Evolutionary conservation across 495 filamentous ascomycete genomes (phyloP).

Genomic region (Neurospora sp.): DNA sequence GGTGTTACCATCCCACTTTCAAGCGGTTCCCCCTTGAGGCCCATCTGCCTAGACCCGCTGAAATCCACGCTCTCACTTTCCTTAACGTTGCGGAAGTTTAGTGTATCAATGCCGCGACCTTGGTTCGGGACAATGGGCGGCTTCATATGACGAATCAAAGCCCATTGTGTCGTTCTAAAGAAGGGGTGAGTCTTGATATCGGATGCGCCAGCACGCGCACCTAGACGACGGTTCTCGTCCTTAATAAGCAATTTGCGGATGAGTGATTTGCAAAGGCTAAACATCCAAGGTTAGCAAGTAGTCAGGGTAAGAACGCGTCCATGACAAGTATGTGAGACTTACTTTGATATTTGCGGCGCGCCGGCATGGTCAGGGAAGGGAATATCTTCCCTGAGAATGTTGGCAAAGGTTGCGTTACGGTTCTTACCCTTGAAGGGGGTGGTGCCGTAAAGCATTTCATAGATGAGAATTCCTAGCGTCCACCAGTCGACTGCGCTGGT

Average conservation of each 20-base stretch:
- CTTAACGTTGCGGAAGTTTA: slow-evolving; percentile 97
- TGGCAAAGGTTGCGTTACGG: slow-evolving; percentile 93
- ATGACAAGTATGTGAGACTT: slow-evolving; percentile 26
- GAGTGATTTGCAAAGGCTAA: slow-evolving; percentile 86
- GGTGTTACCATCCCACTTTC: slow-evolving; percentile 80
- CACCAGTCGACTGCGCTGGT: slow-evolving; percentile 99
- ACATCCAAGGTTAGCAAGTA: slow-evolving; percentile 7
- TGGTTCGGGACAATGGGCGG: slow-evolving; percentile 96
- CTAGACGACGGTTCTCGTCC: slow-evolving; percentile 89
- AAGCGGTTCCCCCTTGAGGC: slow-evolving; percentile 66
- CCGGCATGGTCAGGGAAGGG: slow-evolving; percentile 85
- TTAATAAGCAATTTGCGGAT: slow-evolving; percentile 97
- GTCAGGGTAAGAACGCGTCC: slow-evolving; percentile 6
- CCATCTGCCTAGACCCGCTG: slow-evolving; percentile 45
- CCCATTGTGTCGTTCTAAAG: slow-evolving; percentile 94
- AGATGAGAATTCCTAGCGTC: slow-evolving; percentile 93
- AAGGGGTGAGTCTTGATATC: slow-evolving; percentile 96
- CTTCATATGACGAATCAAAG: slow-evolving; percentile 92
- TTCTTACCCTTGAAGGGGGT: slow-evolving; percentile 99
- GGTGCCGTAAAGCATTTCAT: slow-evolving; percentile 98
- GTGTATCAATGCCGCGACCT: slow-evolving; percentile 81
- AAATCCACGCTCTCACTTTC: slow-evolving; percentile 95
- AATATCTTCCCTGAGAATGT: slow-evolving; percentile 91
- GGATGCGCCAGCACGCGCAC: slow-evolving; percentile 87
- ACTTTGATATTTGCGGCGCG: slow-evolving; percentile 82